Base-by-base conservation (phyloP, 352 stramenopile genomes). In the Phytophthora citrophthora region DNA sequence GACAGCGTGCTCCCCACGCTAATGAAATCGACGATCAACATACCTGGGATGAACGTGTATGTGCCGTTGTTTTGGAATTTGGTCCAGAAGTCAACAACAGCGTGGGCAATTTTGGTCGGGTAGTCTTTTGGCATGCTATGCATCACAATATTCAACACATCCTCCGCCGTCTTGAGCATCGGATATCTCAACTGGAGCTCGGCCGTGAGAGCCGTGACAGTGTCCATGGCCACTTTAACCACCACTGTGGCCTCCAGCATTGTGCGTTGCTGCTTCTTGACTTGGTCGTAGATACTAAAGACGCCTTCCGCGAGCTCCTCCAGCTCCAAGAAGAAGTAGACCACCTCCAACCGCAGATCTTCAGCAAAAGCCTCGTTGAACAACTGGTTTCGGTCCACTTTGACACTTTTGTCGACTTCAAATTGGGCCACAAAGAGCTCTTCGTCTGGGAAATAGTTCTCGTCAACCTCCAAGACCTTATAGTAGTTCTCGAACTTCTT, bases 241-340 rank as follows among this genome's bases (percentile, higher is more conserved):
- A 77, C 73, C 1, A 70, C 56, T 0, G 70, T 71, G 10, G 73
- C 66, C n/a, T 82, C 73, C 15, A 81, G 41, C 50, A 81, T 51
- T 16, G 73, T 79, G 16, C 68, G 72, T 24, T 58, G 24, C 46
- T 79, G 50, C 11, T 56, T 54, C 43, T 79, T 79, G 15, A 82
- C 73, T 12, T 74, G 54, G 10, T 56, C 36, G n/a, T 72, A 75
- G 11, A 66, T 52, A 3, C 3, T 54, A 31, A 72, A 71, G 5
- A 78, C 73, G 15, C 32, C 68, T 20, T 70, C 58, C 11, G 52
- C 46, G 1, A 71, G 49, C 40, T 81, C 70, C 39, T 51, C 50
- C 8, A 71, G 48, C 43, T 81, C 70, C 44, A 81, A 43, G 20
- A 79, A 59, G 32, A 79, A 61, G 44, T 66, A 61, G 12, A 60